Evolutionary conservation across 257 asterid species (phyloP).

Genomic region (Cruciata laevipes): DNA sequence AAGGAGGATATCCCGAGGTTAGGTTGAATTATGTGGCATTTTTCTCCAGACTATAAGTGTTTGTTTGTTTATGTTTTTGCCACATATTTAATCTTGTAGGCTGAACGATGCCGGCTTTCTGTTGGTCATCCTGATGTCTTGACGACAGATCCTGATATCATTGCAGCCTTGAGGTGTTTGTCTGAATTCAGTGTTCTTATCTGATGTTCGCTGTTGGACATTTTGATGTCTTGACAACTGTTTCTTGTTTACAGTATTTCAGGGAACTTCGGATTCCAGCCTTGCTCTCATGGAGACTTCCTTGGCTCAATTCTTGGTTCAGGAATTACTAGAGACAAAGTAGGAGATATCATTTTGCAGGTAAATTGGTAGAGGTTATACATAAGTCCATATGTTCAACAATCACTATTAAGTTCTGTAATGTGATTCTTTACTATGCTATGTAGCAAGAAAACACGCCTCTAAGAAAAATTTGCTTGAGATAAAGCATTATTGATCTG

Average conservation of each 20-base stretch:
- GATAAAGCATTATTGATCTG: neutral
- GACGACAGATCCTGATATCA: slow-evolving; percentile 66
- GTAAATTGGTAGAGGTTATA: slow-evolving; percentile 27
- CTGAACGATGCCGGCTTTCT: slow-evolving; percentile 90
- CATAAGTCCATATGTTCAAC: neutral
- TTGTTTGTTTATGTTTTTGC: slow-evolving; percentile 7
- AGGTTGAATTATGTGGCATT: slow-evolving; percentile 4
- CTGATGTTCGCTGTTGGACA: slow-evolving; percentile 2
- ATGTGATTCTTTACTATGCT: neutral
- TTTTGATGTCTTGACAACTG: neutral
- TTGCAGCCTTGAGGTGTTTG: slow-evolving; percentile 74
- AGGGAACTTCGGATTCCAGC: slow-evolving; percentile 76
- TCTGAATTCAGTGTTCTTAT: slow-evolving; percentile 7
- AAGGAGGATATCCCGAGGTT: slow-evolving; percentile 98
- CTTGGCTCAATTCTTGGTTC: slow-evolving; percentile 93
- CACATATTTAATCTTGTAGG: slow-evolving; percentile 34
- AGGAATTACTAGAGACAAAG: slow-evolving; percentile 79
- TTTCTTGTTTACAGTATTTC: slow-evolving; percentile 49
- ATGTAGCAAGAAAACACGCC: neutral
- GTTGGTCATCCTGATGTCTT: slow-evolving; percentile 73
- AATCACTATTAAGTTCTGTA: neutral
- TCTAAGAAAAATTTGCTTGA: neutral
- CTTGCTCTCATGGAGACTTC: slow-evolving; percentile 91
- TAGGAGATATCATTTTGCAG: slow-evolving; percentile 89
- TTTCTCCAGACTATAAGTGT: neutral